Conservation (phyloP, 2,329 filamentous ascomycete genomes). For the Blastomyces percursus region DNA sequence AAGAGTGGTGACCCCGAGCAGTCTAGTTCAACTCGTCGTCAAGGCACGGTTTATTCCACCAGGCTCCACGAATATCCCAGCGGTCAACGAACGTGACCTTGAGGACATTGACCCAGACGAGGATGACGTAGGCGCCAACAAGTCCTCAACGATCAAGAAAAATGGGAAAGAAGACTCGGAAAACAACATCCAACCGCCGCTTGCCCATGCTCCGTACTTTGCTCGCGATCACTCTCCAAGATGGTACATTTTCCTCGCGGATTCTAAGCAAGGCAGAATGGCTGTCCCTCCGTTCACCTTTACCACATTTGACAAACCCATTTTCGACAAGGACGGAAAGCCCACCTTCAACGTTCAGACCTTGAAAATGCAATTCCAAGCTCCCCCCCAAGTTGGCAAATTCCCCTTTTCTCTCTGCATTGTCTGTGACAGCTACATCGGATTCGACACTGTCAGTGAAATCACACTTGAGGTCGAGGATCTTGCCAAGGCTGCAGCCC, state of each 20-base stretch:
- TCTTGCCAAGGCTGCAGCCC: conserved; percentile 67
- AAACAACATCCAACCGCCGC: conserved; percentile 58
- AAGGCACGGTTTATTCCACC: conserved; percentile 92
- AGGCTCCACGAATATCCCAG: conserved; percentile 62
- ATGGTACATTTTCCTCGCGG: conserved; percentile 91
- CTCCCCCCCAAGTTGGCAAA: conserved; percentile 79
- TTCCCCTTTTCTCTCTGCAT: conserved; percentile 94
- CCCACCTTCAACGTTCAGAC: conserved; percentile 95
- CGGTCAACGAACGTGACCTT: conserved; percentile 65
- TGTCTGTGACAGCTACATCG: conserved; percentile 88
- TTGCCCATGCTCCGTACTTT: conserved; percentile 86
- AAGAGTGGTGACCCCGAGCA: conserved; percentile 80
- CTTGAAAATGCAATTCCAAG: conserved; percentile 92
- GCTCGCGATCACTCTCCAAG: conserved; percentile 77
- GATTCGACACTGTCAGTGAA: conserved; percentile 85
- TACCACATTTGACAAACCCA: conserved; percentile 77
- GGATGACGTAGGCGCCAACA: conserved; percentile 74
- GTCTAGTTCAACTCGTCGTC: conserved; percentile 84
- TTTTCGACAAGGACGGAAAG: conserved; percentile 67
- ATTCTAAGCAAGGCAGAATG: conserved; percentile 89
- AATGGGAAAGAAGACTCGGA: conserved; percentile 39
- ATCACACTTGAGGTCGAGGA: conserved; percentile 84
- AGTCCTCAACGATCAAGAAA: conserved; percentile 56
- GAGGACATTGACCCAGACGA: conserved; percentile 88
- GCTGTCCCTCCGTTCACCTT: conserved; percentile 97